These are phyloP conservation scores for Myxozyma nipponensis DNA, from an alignment of 805 yeast genomes.

Conservation along the genomic window DNA sequence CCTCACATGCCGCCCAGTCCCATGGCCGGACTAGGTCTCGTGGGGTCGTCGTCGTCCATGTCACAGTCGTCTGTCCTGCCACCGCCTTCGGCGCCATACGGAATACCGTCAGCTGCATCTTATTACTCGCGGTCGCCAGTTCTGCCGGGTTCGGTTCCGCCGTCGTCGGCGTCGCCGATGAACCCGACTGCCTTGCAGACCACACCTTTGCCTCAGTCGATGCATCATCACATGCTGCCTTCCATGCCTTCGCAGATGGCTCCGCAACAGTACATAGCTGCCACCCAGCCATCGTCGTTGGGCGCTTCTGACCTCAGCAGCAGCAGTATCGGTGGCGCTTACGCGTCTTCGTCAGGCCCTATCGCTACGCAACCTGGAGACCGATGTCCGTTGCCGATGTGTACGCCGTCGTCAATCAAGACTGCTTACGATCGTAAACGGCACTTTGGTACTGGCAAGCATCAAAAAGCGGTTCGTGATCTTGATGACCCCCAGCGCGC, in stretches of 20 bases:
- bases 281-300: not conserved
- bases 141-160: not conserved
- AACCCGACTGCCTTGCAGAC: not conserved
- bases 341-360: not conserved
- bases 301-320: not conserved
- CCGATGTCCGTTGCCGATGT: not conserved
- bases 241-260: not conserved
- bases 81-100: not conserved
- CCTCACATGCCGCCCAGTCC: not conserved
- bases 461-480: constrained; percentile 1
- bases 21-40: not conserved
- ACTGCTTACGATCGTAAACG: constrained; percentile 5
- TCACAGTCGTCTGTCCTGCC: not conserved
- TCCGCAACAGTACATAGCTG: not conserved
- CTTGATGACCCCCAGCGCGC: constrained; percentile 2
- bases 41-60: not conserved
- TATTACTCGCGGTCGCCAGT: not conserved
- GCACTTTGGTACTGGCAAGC: constrained; percentile 2
- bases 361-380: constrained; percentile 1
- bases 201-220: not conserved
- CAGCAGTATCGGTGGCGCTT: not conserved
- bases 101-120: not conserved
- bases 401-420: constrained; percentile 4
- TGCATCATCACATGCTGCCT: not conserved
- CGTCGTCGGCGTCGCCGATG: not conserved